Percentiles rank a stretch among this genome's conserved stretches.
phyloP scores from a whole-genome alignment of 768 basidiomycete species.

The Imleria badia region DNA sequence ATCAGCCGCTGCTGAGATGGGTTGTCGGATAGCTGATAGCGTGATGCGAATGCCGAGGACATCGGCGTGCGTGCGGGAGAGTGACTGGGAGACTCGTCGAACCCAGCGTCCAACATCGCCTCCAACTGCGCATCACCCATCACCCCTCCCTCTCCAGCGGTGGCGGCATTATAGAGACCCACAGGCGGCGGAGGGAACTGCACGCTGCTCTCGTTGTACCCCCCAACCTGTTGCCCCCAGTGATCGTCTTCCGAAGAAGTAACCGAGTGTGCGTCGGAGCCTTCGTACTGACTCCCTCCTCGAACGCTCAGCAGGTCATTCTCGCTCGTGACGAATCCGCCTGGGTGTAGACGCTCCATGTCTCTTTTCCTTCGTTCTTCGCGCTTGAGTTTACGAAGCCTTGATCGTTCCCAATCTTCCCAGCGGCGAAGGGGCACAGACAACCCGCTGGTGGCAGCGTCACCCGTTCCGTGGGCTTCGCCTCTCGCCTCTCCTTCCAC shows the following conservation, averaged over 20 bases:
- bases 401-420: conserved; percentile 99
- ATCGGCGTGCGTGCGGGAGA: conserved; percentile 41
- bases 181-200: conserved; percentile 85
- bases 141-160: conserved; percentile 29
- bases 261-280: conserved; percentile 79
- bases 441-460: conserved; percentile 47
- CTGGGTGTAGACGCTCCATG: conserved; percentile 74
- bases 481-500: conserved; percentile 89
- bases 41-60: conserved; percentile 40
- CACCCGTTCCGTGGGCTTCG: conserved; percentile 72
- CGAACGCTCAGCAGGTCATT: conserved; percentile 61
- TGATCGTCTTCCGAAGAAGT: conserved; percentile 91
- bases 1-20: conserved; percentile 29
- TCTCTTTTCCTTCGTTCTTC: conserved; percentile 82
- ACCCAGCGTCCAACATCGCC: conserved; percentile 90
- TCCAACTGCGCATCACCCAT: conserved; percentile 79
- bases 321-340: conserved; percentile 62
- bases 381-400: conserved; percentile 85
- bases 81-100: conserved; percentile 62
- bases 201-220: conserved; percentile 82
- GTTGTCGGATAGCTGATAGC: conserved; percentile 68
- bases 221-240: conserved; percentile 94
- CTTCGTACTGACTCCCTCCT: conserved; percentile 66
- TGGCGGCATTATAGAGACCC: conserved; percentile 53
- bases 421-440: conserved; percentile 93